Conservation (phyloP, 768 basidiomycete species). For the Mycena floridula region DNA sequence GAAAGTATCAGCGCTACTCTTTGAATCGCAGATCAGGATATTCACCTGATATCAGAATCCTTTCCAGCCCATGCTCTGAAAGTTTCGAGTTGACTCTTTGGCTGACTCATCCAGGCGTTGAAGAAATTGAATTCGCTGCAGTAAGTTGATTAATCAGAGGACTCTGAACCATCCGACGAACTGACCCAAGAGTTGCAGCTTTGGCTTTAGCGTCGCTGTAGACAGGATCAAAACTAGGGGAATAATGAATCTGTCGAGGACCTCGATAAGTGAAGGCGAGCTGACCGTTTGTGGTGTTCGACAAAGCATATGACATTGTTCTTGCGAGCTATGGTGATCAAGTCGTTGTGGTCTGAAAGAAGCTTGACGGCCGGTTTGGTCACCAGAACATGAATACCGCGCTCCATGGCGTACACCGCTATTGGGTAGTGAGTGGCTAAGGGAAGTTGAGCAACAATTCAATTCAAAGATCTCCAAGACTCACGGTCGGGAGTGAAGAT, state of each 20-base stretch:
- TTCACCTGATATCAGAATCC: slow-evolving; percentile 84
- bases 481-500: slow-evolving; percentile 90
- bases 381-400: slow-evolving; percentile 80
- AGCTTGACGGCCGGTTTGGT: slow-evolving; percentile 92
- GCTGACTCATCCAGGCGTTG: slow-evolving; percentile 97
- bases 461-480: slow-evolving; percentile 16
- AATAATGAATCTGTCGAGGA: not conserved
- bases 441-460: not conserved
- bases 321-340: slow-evolving; percentile 71
- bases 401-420: slow-evolving; percentile 80
- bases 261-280: slow-evolving; percentile 1
- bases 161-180: too few relatives aligned
- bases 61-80: slow-evolving; percentile 95
- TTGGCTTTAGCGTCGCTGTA: slow-evolving; percentile 87
- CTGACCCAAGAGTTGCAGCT: slow-evolving; percentile 63
- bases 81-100: slow-evolving; percentile 90
- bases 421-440: slow-evolving; percentile 82
- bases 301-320: slow-evolving; percentile 85
- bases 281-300: slow-evolving; percentile 87
- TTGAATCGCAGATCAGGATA: not conserved
- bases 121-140: slow-evolving; percentile 97
- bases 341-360: slow-evolving; percentile 72
- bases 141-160: too few relatives aligned
- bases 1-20: slow-evolving; percentile 5
- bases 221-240: slow-evolving; percentile 72